Evolutionary conservation across 1,284 basidiomycete species (phyloP).

Genomic region (Ganoderma multipileum): DNA sequence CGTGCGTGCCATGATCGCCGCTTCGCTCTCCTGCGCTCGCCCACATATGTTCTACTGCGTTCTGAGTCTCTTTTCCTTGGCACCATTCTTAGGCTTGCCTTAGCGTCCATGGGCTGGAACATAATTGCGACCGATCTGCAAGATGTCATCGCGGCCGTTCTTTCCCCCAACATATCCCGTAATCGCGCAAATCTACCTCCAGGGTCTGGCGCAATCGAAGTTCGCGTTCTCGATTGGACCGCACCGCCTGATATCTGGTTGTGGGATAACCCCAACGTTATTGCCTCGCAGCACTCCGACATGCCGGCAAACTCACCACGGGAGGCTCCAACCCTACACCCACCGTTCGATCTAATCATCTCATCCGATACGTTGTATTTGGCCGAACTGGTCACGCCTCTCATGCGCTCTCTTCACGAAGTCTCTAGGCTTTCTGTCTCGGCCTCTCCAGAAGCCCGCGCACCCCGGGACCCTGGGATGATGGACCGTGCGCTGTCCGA

Average conservation of each 20-base stretch:
- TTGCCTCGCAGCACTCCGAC: slow-evolving; percentile 44
- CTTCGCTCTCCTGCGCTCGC: slow-evolving; percentile 12
- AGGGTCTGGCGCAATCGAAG: slow-evolving; percentile 49
- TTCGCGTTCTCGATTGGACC: slow-evolving; percentile 74
- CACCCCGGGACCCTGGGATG: slow-evolving; percentile 70
- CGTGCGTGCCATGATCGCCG: slow-evolving; percentile 54
- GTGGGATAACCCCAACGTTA: slow-evolving; percentile 54
- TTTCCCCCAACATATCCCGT: slow-evolving; percentile 67
- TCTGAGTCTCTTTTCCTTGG: slow-evolving; percentile 17
- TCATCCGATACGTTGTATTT: slow-evolving; percentile 89
- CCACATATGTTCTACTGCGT: slow-evolving; percentile 11
- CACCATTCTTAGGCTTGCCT: slow-evolving; percentile 58
- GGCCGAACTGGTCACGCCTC: slow-evolving; percentile 66
- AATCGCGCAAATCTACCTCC: slow-evolving; percentile 53
- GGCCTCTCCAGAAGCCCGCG: slow-evolving; percentile 31
- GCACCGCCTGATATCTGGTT: slow-evolving; percentile 58
- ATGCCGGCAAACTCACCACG: slow-evolving; percentile 27
- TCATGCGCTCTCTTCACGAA: slow-evolving; percentile 71
- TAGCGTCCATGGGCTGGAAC: slow-evolving; percentile 76
- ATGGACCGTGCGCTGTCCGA: slow-evolving; percentile 64
- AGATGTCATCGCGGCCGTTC: slow-evolving; percentile 71
- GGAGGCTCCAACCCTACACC: slow-evolving; percentile 40
- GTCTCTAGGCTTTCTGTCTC: slow-evolving; percentile 47
- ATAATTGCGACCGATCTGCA: slow-evolving; percentile 83
- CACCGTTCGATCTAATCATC: slow-evolving; percentile 81